Evolutionary conservation across 306 rosid genomes (phyloP), one percentile per base, ranked within the genome.

Genomic region (Cyclanthera cordifolia): DNA sequence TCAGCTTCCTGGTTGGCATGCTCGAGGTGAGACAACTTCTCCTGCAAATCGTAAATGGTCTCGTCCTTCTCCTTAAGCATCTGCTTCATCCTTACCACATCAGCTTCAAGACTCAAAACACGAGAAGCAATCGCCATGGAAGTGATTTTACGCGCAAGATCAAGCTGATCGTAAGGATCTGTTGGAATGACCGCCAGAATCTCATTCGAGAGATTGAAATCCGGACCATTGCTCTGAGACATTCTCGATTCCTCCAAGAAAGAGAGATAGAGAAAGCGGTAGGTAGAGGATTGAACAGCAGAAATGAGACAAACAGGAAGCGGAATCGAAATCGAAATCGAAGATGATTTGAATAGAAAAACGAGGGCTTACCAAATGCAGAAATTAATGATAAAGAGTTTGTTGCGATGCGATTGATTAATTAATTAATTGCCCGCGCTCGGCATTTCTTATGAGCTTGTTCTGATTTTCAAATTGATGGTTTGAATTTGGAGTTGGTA

Each of bases 51-150:
- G 46, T 14, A 24, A 19, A 86, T 70, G 53, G 74, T 1, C 9
- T 77, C 80, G 37, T 90, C 95, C 74, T 90, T 90, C 32, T 90
- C 95, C 1, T 73, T 24, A 12, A 88, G 84, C 74, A 69, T 79
- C 53, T 79, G 84, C 78, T 78, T 87, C 79, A 90, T 84, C 63
- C 76, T 85, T 14, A 54, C 69, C 51, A 81, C 16, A 39, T 90
- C 97, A 14, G 87, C 28, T 70, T 90, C 97, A 16, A 90, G 95
- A 23, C 86, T 80, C 4, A 93, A 78, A 39, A 90, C 95, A 28
- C 97, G 74, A 4, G 97, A 85, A 13, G 97, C 97, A 24, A 90
- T 86, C 41, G 97, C 97, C 93, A 90, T 81, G 74, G 97, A 90
- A 6, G 97, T 90, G 6, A 90, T 90, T 79, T 88, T 90, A 54